phyloP scores from a whole-genome alignment of 2,329 filamentous ascomycete species.

The Aspergillus sp. region DNA sequence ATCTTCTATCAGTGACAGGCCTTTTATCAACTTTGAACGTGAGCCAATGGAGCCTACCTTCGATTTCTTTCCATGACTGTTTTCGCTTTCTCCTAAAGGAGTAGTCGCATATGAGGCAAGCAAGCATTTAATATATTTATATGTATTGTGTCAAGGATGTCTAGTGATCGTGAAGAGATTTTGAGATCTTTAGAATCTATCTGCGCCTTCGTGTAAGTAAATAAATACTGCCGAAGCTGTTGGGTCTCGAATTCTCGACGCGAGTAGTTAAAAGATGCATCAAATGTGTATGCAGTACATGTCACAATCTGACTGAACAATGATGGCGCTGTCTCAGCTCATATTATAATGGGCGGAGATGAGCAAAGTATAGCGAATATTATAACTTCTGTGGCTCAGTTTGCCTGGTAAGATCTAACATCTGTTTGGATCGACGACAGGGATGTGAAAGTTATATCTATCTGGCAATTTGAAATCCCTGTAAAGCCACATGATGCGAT shows the following conservation, averaged over 20 bases:
- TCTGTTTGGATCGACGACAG: not conserved
- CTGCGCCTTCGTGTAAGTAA: too few relatives aligned
- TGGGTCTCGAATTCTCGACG: too few relatives aligned
- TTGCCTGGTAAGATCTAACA: not conserved
- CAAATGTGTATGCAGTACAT: conserved; percentile 1
- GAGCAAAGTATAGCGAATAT: not conserved
- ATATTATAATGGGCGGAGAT: not conserved
- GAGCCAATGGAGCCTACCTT: conserved; percentile 16
- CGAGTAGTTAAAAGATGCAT: not conserved
- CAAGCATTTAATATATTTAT: conserved; percentile 9
- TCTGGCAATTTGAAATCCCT: not conserved
- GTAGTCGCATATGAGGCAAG: conserved; percentile 11
- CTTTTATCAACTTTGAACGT: not conserved
- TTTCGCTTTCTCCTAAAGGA: conserved; percentile 14
- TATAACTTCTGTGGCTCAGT: not conserved
- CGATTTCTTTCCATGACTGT: conserved; percentile 24
- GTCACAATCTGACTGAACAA: conserved; percentile 3
- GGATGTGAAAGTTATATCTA: not conserved
- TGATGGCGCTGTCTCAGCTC: not conserved
- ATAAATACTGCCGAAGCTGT: too few relatives aligned
- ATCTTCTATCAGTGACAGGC: not conserved
- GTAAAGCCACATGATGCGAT: not conserved
- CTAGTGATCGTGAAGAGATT: not conserved
- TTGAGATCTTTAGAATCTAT: too few relatives aligned
- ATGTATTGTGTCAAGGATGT: not conserved